Evolutionary conservation across 192 early-diverging fungal species (phyloP).

Genomic region (Funneliformis mosseae): DNA sequence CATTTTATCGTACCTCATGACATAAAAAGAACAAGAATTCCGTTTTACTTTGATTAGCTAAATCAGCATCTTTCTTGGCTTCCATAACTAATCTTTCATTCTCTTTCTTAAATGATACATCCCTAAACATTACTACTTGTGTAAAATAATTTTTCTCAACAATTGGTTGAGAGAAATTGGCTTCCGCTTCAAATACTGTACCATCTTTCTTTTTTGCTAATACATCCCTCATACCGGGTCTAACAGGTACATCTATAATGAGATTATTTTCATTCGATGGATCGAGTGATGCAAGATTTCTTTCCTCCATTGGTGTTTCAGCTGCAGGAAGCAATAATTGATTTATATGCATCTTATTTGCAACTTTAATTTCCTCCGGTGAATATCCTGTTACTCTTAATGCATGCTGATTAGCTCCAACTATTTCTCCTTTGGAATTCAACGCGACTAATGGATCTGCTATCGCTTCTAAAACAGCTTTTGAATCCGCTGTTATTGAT

Average conservation of each 20-base stretch:
- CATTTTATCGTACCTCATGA: not conserved
- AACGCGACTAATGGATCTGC: constrained; percentile 25
- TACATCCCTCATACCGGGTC: constrained; percentile 19
- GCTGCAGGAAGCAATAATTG: constrained; percentile 3
- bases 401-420: constrained; percentile 26
- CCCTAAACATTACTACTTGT: constrained; percentile 19
- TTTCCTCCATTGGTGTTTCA: not conserved
- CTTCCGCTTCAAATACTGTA: constrained; percentile 15
- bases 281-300: not conserved
- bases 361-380: constrained; percentile 17
- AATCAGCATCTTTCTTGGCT: not conserved
- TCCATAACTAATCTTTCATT: constrained; percentile 6
- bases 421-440: constrained; percentile 12
- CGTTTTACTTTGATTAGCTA: constrained; percentile 17
- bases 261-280: not conserved
- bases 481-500: constrained; percentile 17
- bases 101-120: constrained; percentile 15
- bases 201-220: constrained; percentile 28
- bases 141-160: constrained; percentile 24
- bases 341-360: constrained; percentile 22
- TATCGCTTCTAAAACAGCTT: constrained; percentile 21
- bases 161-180: constrained; percentile 10
- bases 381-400: constrained; percentile 17
- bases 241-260: not conserved
- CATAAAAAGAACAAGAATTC: constrained; percentile 18